phyloP scores from a whole-genome alignment of 768 basidiomycete genomes.

The Lentinula edodes region DNA sequence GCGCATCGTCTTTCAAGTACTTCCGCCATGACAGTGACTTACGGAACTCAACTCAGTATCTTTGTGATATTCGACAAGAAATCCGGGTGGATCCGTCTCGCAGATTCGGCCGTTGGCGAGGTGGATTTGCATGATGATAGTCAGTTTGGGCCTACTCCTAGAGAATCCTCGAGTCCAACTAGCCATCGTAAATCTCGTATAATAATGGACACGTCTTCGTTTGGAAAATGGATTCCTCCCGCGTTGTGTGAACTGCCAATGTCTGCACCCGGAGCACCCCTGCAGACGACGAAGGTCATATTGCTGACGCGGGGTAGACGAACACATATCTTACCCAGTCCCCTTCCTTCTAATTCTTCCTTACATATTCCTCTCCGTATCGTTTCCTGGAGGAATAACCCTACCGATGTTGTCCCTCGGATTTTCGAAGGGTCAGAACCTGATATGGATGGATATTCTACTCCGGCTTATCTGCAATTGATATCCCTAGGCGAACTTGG shows the following conservation, averaged over 20 bases:
- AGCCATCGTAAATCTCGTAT: conserved; percentile 17
- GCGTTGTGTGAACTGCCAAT: conserved; percentile 41
- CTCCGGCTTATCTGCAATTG: conserved; percentile 55
- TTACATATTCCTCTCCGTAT: conserved; percentile 45
- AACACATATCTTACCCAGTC: conserved; percentile 64
- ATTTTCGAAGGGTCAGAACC: conserved; percentile 31
- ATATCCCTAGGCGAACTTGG: conserved; percentile 67
- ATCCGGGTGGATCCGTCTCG: conserved; percentile 75
- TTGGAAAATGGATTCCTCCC: conserved; percentile 46
- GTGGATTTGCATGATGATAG: conserved; percentile 54
- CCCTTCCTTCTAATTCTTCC: conserved; percentile 51
- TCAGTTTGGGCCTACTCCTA: conserved; percentile 13
- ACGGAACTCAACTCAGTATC: conserved; percentile 71
- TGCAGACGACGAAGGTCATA: conserved; percentile 39
- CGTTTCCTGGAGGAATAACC: conserved; percentile 53
- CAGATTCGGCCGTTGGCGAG: conserved; percentile 78
- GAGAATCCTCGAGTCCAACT: conserved; percentile 9
- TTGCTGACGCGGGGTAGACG: conserved; percentile 65
- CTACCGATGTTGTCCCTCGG: conserved; percentile 50
- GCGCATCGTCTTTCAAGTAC: conserved; percentile 19
- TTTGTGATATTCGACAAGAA: conserved; percentile 87
- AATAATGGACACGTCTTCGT: conserved; percentile 12
- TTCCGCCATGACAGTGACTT: conserved; percentile 31
- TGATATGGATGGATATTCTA: conserved; percentile 15
- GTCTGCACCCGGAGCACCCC: conserved; percentile 22